Evolutionary conservation across 2,329 filamentous ascomycete species (phyloP).

Genomic region (Talaromyces pinophilus): DNA sequence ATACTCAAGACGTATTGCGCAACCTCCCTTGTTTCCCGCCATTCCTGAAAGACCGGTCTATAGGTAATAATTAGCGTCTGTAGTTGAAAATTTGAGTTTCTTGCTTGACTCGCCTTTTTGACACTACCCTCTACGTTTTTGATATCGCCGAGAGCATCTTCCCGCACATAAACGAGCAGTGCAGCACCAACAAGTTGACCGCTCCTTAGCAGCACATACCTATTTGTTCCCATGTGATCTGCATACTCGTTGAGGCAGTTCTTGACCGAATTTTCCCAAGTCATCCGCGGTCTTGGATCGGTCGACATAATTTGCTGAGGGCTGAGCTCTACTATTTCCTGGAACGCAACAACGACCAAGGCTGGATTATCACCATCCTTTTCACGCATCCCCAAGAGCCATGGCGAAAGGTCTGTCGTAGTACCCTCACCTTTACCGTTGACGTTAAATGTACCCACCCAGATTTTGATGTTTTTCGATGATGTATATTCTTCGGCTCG

Average conservation of each 20-base stretch:
- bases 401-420: constrained; percentile 76
- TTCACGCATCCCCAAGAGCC: constrained; percentile 70
- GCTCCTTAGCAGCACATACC: constrained; percentile 85
- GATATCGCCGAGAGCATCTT: constrained; percentile 73
- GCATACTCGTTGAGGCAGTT: constrained; percentile 73
- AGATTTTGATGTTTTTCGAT: constrained; percentile 72
- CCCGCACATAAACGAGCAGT: constrained; percentile 85
- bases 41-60: constrained; percentile 88
- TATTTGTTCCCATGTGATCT: constrained; percentile 64
- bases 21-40: constrained; percentile 96
- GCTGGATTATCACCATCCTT: constrained; percentile 67
- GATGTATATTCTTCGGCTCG: constrained; percentile 71
- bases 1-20: constrained; percentile 93
- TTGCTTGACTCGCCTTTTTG: constrained; percentile 66
- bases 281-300: constrained; percentile 78
- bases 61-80: constrained; percentile 27
- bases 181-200: constrained; percentile 94
- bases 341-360: constrained; percentile 88
- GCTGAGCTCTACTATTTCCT: constrained; percentile 97
- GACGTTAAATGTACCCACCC: constrained; percentile 88
- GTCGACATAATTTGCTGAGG: constrained; percentile 99
- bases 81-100: not conserved
- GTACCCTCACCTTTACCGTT: constrained; percentile 83
- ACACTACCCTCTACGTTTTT: constrained; percentile 96
- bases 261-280: constrained; percentile 84